A percentile compares a stretch with the other conserved stretches of the same genome.
phyloP scores from a whole-genome alignment of 495 filamentous ascomycete species.

The Tuber indicum region DNA sequence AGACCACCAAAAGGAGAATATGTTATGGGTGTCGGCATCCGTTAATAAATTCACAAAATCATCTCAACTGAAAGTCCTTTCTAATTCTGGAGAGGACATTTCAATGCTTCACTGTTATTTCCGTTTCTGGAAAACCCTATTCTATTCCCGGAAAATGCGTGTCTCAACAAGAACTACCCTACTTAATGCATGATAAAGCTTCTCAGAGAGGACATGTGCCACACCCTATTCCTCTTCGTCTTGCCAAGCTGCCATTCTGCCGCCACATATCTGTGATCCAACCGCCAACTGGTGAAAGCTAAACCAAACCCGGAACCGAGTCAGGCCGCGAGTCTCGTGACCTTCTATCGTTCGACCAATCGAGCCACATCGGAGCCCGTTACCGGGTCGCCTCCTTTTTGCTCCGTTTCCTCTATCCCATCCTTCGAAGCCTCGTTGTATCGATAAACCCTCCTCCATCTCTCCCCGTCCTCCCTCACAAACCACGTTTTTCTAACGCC shows the following conservation, averaged over 20 bases:
- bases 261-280: background rate
- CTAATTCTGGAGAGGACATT: background rate
- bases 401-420: constrained; percentile 21
- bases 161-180: background rate
- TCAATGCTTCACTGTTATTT: background rate
- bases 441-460: constrained; percentile 18
- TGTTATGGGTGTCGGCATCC: background rate
- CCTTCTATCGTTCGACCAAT: background rate
- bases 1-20: background rate
- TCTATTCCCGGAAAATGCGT: background rate
- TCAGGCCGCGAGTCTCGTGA: background rate
- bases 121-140: background rate
- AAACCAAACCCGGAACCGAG: background rate
- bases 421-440: constrained; percentile 2
- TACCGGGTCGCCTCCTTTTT: constrained; percentile 28
- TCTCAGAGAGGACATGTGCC: background rate
- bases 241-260: background rate
- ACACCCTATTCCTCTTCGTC: background rate
- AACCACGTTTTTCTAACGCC: constrained; percentile 9
- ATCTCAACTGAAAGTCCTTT: background rate
- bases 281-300: background rate
- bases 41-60: no score
- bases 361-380: constrained; percentile 7
- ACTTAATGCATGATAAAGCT: background rate
- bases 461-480: constrained; percentile 5